These are phyloP conservation scores for Henningerozyma blattae DNA, from an alignment of 805 yeast genomes.

Conservation along the genomic window DNA sequence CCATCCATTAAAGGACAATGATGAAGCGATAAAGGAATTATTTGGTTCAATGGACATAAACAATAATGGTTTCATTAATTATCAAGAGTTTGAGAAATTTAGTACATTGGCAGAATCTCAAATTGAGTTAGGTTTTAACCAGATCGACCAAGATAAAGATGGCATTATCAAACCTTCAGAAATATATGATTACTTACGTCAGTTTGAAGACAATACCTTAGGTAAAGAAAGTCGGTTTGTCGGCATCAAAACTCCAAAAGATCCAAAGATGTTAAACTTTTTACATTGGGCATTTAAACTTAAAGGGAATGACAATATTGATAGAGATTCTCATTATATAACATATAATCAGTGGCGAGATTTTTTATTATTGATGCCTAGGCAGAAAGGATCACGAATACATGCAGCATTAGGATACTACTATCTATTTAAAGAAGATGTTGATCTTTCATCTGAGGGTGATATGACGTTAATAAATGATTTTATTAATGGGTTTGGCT, in stretches of 20 bases:
- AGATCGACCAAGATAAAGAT: slow-evolving; percentile 59
- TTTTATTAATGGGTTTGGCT: slow-evolving; percentile 74
- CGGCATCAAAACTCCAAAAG: background rate
- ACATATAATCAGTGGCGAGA: slow-evolving; percentile 82
- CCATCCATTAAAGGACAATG: slow-evolving; percentile 55
- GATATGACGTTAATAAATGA: slow-evolving; percentile 79
- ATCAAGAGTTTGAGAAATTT: slow-evolving; percentile 54
- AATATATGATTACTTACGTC: slow-evolving; percentile 49
- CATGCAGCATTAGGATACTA: slow-evolving; percentile 69
- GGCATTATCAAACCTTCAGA: slow-evolving; percentile 59
- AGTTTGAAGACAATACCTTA: slow-evolving; percentile 28
- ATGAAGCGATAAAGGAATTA: slow-evolving; percentile 43
- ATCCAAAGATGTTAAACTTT: slow-evolving; percentile 11
- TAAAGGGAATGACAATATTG: slow-evolving; percentile 5
- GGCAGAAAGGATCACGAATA: slow-evolving; percentile 62
- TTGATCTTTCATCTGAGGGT: slow-evolving; percentile 80
- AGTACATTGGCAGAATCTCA: slow-evolving; percentile 58
- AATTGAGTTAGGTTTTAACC: slow-evolving; percentile 54
- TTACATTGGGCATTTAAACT: slow-evolving; percentile 21
- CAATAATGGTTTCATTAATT: slow-evolving; percentile 45
- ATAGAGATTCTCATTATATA: slow-evolving; percentile 45
- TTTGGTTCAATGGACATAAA: slow-evolving; percentile 50
- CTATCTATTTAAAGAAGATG: slow-evolving; percentile 50
- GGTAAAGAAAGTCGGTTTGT: background rate
- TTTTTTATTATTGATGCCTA: slow-evolving; percentile 71